Base-by-base conservation (phyloP, 331 rosid genomes). In the Ulmus americana region DNA sequence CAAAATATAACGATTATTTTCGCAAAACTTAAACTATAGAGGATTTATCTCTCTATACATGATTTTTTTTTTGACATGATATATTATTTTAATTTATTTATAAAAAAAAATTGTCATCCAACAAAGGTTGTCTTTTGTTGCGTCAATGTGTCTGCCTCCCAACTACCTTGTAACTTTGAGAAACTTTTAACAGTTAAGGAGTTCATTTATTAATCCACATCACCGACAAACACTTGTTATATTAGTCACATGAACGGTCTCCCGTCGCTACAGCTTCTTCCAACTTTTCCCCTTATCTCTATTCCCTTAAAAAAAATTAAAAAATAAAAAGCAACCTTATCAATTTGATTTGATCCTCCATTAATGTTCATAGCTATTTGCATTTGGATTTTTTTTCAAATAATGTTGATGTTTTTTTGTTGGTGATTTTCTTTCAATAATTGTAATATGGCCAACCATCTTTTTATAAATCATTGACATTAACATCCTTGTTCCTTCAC, bases 131-230 rank as follows among this genome's bases (percentile, higher is more conserved):
- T 63, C 39, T 39, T 13, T 10, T 40, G 0, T 4, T 0, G 10
- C 13, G 7, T 9, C 48, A 56, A 55, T 55, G 66, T 67, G 75
- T 48, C 57, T 49, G 61, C 57, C 49, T 55, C 64, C 39, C 38
- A 49, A 52, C 48, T 3, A 35, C 55, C 49, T 7, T 54, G 69
- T 45, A 6, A 45, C 11, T 52, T 38, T 45, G 46, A 41, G 49
- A 42, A 51, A 28, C 8, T 28, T 73, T 78, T 71, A 28, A 59
- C 64, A 61, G 73, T 64, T 65, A 59, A 43, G 71, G 57, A 70
- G 52, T 64, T 69, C 74, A 7, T 63, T 80, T 74, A 46, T 48
- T 48, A 50, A 50, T 50, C 50, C 76, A 64, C 41, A 3, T 1
- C 50, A 39, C 66, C 55, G 11, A 58, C 45, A 35, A 47, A 42